Base-by-base conservation (phyloP, 768 basidiomycete genomes). In the Agaricus blazei region DNA sequence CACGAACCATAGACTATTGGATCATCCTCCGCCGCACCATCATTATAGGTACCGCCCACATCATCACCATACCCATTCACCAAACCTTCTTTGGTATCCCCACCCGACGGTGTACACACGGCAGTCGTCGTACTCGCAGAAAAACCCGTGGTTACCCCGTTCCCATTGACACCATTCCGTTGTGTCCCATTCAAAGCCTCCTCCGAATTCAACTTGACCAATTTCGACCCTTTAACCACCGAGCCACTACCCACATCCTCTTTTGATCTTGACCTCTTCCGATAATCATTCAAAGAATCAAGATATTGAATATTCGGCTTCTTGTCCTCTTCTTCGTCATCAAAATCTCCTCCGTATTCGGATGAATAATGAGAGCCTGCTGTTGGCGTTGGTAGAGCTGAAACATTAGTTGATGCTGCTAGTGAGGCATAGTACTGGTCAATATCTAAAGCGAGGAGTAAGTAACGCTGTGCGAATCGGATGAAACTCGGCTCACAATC, bases 391-490 rank as follows among this genome's bases (percentile, higher is more conserved):
- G 80, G 78, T 56, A 78, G 77, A 1, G 79, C 70, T 9, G 88
- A 83, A 12, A 75, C 74, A 0, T 85, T 67, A 1, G 73, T 69
- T 8, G 76, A 86, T 1, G 84, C 85, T 9, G 83, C 86, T 41
- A 92, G 71, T 11, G 84, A 85, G 24, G 90, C 89, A 59, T 92
- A 92, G 60, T 92, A 92, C 55, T 85, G 86, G 57, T 90, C 90
- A 62, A 84, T 91, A 64, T 87, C 89, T 91, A 59, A 14, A 24
- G 40, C 37, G 31, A 23, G 29, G 15, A 48, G 9, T 6, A 23
- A n/a, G 55, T 38, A 47, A 52, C 9, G 14, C 15, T 19, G 15
- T 4, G 9, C 1, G 34, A 24, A 34, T 29, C 31, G 58, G 14
- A 54, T 15, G 45, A 23, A 14, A 50, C 53, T 15, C 51, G 2